phyloP scores from a whole-genome alignment of 768 basidiomycete genomes.

The Astraeus odoratus region DNA sequence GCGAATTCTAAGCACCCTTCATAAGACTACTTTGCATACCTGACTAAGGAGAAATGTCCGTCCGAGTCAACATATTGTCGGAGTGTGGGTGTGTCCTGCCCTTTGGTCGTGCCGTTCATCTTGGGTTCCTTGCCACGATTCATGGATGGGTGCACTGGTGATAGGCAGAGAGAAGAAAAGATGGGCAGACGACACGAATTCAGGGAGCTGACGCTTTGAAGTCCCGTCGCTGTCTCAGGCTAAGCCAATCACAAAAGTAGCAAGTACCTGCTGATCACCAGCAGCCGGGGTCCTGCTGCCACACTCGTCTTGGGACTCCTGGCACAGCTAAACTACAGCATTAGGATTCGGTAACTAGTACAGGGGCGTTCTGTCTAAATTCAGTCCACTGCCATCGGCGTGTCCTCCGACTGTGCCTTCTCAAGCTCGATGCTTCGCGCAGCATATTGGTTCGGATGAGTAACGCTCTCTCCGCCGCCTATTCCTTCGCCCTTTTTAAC shows the following conservation, averaged over 20 bases:
- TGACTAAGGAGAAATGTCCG: conserved; percentile 96
- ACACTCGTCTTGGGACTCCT: conserved; percentile 10
- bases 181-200: conserved; percentile 25
- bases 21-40: conserved; percentile 39
- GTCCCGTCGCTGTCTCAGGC: conserved; percentile 2
- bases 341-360: not conserved
- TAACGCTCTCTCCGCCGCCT: conserved; percentile 79
- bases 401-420: conserved; percentile 33
- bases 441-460: conserved; percentile 90
- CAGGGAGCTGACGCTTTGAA: not conserved
- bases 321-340: not conserved
- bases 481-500: conserved; percentile 88
- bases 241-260: not conserved
- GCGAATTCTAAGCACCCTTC: not conserved
- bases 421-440: conserved; percentile 66
- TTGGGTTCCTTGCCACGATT: conserved; percentile 25
- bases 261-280: not conserved
- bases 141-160: conserved; percentile 11
- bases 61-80: conserved; percentile 84
- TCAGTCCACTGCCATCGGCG: conserved; percentile 38
- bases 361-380: not conserved
- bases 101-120: conserved; percentile 12
- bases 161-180: not conserved
- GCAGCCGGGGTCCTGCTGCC: conserved; percentile 10
- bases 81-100: conserved; percentile 29